Evolutionary conservation across 2,329 filamentous ascomycete genomes (phyloP).

Genomic region (Pseudogymnoascus sp.): DNA sequence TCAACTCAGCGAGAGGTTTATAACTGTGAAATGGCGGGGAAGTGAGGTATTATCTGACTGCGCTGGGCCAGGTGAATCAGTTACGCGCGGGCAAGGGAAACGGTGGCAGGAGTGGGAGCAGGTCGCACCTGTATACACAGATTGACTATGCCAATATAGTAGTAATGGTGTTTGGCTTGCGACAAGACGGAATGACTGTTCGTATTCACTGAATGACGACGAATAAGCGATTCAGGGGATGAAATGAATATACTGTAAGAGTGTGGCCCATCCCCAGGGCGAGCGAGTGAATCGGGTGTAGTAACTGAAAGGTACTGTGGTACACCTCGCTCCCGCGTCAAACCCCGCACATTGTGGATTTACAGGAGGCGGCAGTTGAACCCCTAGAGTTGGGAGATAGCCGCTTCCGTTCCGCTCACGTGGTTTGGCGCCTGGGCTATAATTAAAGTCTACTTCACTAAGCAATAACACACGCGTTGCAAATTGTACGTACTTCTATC

Average conservation of each 20-base stretch:
- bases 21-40: not conserved
- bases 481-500: not conserved
- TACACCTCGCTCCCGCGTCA: conserved; percentile 4
- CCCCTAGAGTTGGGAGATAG: conserved; percentile 7
- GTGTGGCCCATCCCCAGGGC: not conserved
- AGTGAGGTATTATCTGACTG: not conserved
- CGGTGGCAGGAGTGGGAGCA: not conserved
- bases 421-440: not conserved
- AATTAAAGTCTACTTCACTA: not conserved
- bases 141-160: not conserved
- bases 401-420: conserved; percentile 8
- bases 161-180: not conserved
- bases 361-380: not conserved
- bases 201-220: not conserved
- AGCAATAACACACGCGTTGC: not conserved
- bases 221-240: conserved; percentile 9
- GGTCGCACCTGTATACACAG: not conserved
- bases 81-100: not conserved
- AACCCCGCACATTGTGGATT: conserved; percentile 9
- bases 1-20: not conserved
- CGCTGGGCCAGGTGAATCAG: not conserved
- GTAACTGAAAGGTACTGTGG: not conserved
- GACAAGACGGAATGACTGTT: not conserved
- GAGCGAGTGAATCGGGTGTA: conserved; percentile 1
- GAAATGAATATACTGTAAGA: not conserved